Evolutionary conservation across 2,329 filamentous ascomycete species (phyloP).

Genomic region (Cyphellophora attinorum): DNA sequence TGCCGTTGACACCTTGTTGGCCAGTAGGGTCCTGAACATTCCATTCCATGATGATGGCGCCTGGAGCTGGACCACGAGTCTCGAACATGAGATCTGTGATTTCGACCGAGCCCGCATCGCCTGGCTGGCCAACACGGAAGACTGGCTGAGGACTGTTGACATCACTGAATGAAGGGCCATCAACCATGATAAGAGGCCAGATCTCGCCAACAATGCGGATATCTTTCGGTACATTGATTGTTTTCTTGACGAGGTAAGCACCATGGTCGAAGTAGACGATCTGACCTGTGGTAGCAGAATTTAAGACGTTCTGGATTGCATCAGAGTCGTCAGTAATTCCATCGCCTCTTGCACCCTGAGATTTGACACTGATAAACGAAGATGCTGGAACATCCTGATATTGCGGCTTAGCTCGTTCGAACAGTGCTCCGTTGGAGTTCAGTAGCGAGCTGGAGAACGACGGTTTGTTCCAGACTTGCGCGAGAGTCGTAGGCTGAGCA

Average conservation of each 20-base stretch:
- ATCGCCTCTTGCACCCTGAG: slow-evolving; percentile 75
- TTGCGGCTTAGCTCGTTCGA: slow-evolving; percentile 80
- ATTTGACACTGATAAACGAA: slow-evolving; percentile 75
- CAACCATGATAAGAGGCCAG: slow-evolving; percentile 82
- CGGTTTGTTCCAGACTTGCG: slow-evolving; percentile 7
- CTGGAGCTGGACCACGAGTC: slow-evolving; percentile 72
- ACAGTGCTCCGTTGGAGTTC: slow-evolving; percentile 56
- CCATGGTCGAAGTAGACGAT: slow-evolving; percentile 58
- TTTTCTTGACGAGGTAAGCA: slow-evolving; percentile 51
- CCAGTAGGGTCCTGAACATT: slow-evolving; percentile 59
- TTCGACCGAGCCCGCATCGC: slow-evolving; percentile 71
- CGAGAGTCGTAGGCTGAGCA: slow-evolving; percentile 9
- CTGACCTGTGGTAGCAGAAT: slow-evolving; percentile 52
- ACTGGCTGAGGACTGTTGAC: slow-evolving; percentile 69
- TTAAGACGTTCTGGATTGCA: slow-evolving; percentile 69
- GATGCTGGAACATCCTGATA: slow-evolving; percentile 61
- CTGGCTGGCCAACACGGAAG: slow-evolving; percentile 70
- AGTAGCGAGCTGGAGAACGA: slow-evolving; percentile 43
- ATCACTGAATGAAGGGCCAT: slow-evolving; percentile 64
- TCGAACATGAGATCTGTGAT: slow-evolving; percentile 81
- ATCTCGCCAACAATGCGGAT: slow-evolving; percentile 85
- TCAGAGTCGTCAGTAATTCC: slow-evolving; percentile 78
- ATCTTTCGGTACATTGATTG: slow-evolving; percentile 56
- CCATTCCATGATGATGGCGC: slow-evolving; percentile 86
- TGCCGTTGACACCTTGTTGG: slow-evolving; percentile 57